Evolutionary conservation across 2,329 filamentous ascomycete species (phyloP), one percentile per base, ranked within the genome.

Genomic region (Huntiella omanensis): DNA sequence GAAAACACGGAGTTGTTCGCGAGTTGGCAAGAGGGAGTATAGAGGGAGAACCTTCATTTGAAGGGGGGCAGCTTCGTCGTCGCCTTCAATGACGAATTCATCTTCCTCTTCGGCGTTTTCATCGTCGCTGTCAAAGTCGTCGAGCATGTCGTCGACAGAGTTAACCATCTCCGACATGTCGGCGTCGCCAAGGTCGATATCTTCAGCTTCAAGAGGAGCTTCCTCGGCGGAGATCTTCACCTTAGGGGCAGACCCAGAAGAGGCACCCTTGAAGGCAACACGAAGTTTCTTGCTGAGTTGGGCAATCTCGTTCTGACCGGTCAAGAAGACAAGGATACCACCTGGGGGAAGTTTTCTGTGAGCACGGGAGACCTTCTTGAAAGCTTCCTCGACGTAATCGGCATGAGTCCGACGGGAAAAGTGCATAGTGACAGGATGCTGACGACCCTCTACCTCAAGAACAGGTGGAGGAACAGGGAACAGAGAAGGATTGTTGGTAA

Each of bases 281-380:
- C 80, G 85, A 19, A 98, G 63, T 34, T 72, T 74, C 59, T 86
- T 91, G 52, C 79, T 80, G n/a, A 98, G 68, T 41, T 82, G 73
- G 37, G 75, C 69, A 50, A 98, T 98, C 58, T 98, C 92, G 52
- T 85, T 84, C 54, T 94, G 84, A 0, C 91, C 87, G 0, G 91
- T 98, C 45, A 98, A 64, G 56, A 98, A 98, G 1, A 96, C 85
- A 16, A 98, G 71, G 58, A 98, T 91, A 6, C 83, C 85, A 7
- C 91, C 91, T 0, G 82, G 77, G 2, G 91, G 91, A 5, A 98
- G 69, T 58, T 95, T 94, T 51, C 75, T 76, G 60, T 98, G 91
- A 1, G 87, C 91, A 57, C 78, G 77, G 53, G 76, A 80, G 36
- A 98, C 78, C 60, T 96, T 98, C 45, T 73, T 73, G 59, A 86